phyloP scores from a whole-genome alignment of 345 rosid genomes.

The Linum tenue region DNA sequence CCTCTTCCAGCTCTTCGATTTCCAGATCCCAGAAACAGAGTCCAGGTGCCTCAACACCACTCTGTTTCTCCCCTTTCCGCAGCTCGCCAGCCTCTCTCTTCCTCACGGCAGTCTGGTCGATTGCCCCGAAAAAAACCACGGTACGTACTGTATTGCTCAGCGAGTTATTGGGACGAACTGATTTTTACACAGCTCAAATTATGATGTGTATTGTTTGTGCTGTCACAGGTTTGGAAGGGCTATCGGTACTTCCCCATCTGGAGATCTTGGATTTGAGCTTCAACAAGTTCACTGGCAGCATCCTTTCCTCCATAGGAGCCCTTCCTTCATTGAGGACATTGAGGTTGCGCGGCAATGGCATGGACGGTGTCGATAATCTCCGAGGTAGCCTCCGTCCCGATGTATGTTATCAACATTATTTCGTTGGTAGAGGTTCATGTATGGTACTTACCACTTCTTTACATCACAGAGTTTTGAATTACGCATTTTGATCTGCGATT shows the following conservation, averaged over 20 bases:
- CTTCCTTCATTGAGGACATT: slow-evolving; percentile 9
- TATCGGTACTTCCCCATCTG: neutral
- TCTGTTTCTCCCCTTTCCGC: slow-evolving; percentile 8
- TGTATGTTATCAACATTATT: neutral
- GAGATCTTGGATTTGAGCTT: neutral
- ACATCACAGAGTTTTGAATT: neutral
- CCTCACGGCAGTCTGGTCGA: neutral
- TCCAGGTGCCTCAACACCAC: slow-evolving; percentile 7
- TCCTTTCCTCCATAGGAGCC: slow-evolving; percentile 1
- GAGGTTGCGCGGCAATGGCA: neutral
- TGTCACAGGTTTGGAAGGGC: slow-evolving; percentile 3
- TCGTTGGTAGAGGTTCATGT: too few relatives aligned
- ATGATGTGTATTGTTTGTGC: neutral
- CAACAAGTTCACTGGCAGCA: neutral
- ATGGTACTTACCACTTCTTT: too few relatives aligned
- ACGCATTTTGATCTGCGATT: neutral
- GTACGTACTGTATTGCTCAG: neutral
- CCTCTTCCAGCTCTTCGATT: fast-evolving
- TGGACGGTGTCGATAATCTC: slow-evolving; percentile 2
- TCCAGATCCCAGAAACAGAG: neutral
- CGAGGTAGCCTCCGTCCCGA: neutral
- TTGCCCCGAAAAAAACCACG: slow-evolving; percentile 1
- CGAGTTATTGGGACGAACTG: neutral
- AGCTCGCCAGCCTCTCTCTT: neutral
- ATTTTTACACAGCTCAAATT: neutral